These are phyloP conservation scores for Posidonia oceanica DNA, from an alignment of 116 monocot genomes.

Conservation along the genomic window DNA sequence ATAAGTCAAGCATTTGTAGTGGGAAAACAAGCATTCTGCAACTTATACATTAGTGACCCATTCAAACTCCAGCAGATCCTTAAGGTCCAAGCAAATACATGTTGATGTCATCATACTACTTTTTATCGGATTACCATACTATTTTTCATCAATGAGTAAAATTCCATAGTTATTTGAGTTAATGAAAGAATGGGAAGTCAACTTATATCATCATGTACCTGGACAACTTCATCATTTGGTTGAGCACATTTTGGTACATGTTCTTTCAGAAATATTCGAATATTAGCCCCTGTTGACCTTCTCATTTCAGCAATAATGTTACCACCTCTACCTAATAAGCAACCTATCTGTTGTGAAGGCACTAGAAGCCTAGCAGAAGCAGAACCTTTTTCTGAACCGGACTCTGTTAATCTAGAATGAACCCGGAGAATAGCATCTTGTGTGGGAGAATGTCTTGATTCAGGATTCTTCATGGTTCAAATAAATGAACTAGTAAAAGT, in stretches of 20 bases:
- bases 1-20: too few species aligned
- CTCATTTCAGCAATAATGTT: slow-evolving; percentile 75
- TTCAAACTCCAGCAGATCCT: too few species aligned
- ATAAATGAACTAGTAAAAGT: not conserved
- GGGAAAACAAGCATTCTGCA: too few species aligned
- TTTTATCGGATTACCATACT: too few species aligned
- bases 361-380: slow-evolving; percentile 65
- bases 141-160: too few species aligned
- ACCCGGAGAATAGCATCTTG: slow-evolving; percentile 74
- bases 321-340: slow-evolving; percentile 69
- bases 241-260: slow-evolving; percentile 70
- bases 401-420: slow-evolving; percentile 52
- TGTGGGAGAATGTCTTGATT: slow-evolving; percentile 52
- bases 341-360: slow-evolving; percentile 75
- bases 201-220: slow-evolving; percentile 23
- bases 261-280: slow-evolving; percentile 69
- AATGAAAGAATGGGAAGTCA: not conserved
- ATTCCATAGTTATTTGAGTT: not conserved
- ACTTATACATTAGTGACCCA: too few species aligned
- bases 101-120: too few species aligned
- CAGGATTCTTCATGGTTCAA: slow-evolving; percentile 37
- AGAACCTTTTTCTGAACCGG: slow-evolving; percentile 42
- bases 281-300: slow-evolving; percentile 61
- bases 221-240: slow-evolving; percentile 80
- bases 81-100: too few species aligned